Evolutionary conservation across 768 basidiomycete genomes (phyloP), one percentile per base, ranked within the genome.

Genomic region (Amanita fuliginea): DNA sequence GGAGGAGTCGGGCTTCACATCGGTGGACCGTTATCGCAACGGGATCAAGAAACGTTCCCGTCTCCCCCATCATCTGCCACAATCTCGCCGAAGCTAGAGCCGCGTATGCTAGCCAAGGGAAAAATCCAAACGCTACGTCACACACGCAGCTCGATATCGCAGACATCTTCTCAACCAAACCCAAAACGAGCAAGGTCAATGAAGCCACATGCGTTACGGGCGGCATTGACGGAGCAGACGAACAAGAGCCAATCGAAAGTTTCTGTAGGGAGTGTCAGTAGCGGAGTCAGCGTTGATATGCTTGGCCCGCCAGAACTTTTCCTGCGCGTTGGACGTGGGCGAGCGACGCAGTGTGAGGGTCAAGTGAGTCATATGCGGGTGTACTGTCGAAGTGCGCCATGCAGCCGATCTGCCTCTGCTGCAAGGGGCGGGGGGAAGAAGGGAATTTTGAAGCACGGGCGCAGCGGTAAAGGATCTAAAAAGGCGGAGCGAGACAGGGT

Each of bases 351-450:
- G 22, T 68, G 68, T 41, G 62, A 64, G 33, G 62, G 67, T 11
- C 64, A 68, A 49, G 70, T 87, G 4, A 71, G 70, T 14, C 68
- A 67, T 24, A 76, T 77, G 30, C 68, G 70, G 26, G 85, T 86
- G 24, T 66, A 80, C 40, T 87, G 86, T 59, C 68, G 78, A 46
- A 85, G 83, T 56, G 81, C 84, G 4, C 84, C 86, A 3, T 73
- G 72, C 4, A 85, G 83, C 41, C 72, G 84, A 2, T 67, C 77
- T 0, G 67, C 70, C 8, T 86, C 83, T 6, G 64, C 56, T 24
- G 62, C 63, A 56, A 55, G 36, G 37, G 55, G 39, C 41, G 57
- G 46, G 53, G 53, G 36, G 42, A 54, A 45, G 46, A 50, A 54
- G 41, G 57, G 60, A 54, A 48, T 62, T 46, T 59, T 59, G 59